A percentile compares a stretch with the other conserved stretches of the same genome.
phyloP scores from a whole-genome alignment of 768 basidiomycete species.

The Leccinum aurantiacum region DNA sequence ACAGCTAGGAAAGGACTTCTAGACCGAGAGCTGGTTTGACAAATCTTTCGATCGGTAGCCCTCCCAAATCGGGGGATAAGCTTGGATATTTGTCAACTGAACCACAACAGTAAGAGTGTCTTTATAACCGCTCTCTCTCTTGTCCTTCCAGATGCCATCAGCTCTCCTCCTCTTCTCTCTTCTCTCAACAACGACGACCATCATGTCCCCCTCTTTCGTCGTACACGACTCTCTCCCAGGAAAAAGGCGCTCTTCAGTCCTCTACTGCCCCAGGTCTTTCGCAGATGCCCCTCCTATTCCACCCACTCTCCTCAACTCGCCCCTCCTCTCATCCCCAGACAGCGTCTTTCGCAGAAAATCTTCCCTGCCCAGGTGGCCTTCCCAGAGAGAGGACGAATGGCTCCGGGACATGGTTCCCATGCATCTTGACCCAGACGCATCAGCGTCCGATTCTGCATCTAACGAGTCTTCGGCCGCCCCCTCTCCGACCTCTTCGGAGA shows the following conservation, averaged over 20 bases:
- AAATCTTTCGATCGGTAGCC: conserved; percentile 20
- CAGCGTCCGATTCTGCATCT: conserved; percentile 9
- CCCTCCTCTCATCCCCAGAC: conserved; percentile 49
- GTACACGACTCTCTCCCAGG: conserved; percentile 16
- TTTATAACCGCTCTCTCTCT: conserved; percentile 18
- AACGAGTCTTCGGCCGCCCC: conserved; percentile 3
- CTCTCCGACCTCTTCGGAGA: conserved; percentile 25
- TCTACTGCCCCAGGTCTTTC: conserved; percentile 19
- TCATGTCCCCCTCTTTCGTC: conserved; percentile 18
- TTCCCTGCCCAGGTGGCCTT: conserved; percentile 38
- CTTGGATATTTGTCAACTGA: conserved; percentile 29
- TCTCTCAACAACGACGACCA: neutral
- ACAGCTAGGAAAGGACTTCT: conserved; percentile 10
- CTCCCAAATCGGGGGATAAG: conserved; percentile 23
- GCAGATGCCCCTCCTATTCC: conserved; percentile 51
- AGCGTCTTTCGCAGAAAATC: conserved; percentile 47
- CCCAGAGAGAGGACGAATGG: conserved; percentile 58
- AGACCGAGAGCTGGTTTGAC: neutral
- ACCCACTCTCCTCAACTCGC: conserved; percentile 55
- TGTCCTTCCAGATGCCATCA: conserved; percentile 7
- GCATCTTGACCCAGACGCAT: conserved; percentile 17
- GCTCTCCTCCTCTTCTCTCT: conserved; percentile 2
- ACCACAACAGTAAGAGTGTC: conserved; percentile 2
- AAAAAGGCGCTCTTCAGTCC: conserved; percentile 21
- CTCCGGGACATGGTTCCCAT: conserved; percentile 61